Conservation (phyloP, 345 rosid species). For the Clausena lansium region DNA sequence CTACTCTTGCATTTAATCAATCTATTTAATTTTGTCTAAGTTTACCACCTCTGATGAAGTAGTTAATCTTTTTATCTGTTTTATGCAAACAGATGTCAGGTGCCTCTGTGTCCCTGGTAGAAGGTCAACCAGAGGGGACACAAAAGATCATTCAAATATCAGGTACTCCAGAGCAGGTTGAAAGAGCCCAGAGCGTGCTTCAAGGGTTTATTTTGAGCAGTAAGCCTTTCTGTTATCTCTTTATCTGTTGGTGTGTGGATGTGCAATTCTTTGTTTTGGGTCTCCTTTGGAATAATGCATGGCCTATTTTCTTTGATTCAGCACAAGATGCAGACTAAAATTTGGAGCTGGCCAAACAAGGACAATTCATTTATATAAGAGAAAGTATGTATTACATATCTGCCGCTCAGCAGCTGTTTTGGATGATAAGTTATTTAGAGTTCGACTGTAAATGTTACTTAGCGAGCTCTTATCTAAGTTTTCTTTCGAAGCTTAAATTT, state of each 20-base stretch:
- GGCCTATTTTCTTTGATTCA: slow-evolving; percentile 27
- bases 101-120: slow-evolving; percentile 77
- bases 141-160: slow-evolving; percentile 81
- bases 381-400: background rate
- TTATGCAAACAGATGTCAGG: slow-evolving; percentile 69
- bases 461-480: slow-evolving; percentile 11
- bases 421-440: slow-evolving; percentile 11
- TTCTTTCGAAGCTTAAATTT: slow-evolving; percentile 12
- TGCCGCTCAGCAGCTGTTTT: background rate
- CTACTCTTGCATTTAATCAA: background rate
- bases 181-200: slow-evolving; percentile 95
- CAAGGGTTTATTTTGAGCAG: slow-evolving; percentile 98
- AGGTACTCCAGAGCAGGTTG: slow-evolving; percentile 95
- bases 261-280: too few species aligned
- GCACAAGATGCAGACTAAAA: slow-evolving; percentile 46
- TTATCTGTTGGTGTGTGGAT: background rate
- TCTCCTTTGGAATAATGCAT: background rate
- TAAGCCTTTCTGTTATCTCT: slow-evolving; percentile 35
- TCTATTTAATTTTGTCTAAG: background rate
- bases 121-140: slow-evolving; percentile 63
- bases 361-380: background rate
- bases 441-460: slow-evolving; percentile 33
- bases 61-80: slow-evolving; percentile 3
- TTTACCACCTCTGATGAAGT: background rate
- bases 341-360: background rate